Percentiles rank a stretch among this genome's conserved stretches.
phyloP scores from a whole-genome alignment of 257 asterid genomes.

The Rehmannia glutinosa region DNA sequence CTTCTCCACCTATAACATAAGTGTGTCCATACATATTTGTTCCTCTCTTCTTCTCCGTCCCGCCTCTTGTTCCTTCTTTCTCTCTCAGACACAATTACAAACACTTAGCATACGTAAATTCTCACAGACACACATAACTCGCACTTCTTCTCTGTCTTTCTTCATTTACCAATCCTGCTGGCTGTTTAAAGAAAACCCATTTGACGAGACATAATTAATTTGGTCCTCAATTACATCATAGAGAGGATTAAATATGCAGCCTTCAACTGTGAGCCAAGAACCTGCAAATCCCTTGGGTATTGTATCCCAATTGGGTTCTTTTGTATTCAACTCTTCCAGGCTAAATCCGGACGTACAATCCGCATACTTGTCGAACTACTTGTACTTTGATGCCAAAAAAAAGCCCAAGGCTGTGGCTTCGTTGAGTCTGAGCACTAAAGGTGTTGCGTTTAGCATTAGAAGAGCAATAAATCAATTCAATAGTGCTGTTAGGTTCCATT shows the following conservation, averaged over 20 bases:
- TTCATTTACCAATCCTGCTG: constrained; percentile 9
- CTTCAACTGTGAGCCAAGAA: constrained; percentile 70
- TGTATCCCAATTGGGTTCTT: constrained; percentile 55
- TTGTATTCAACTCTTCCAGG: constrained; percentile 39
- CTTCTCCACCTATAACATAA: constrained; percentile 6
- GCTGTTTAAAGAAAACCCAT: constrained; percentile 22
- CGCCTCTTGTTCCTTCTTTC: neutral
- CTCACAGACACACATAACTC: neutral
- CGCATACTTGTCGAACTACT: constrained; percentile 34
- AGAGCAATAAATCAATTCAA: constrained; percentile 57
- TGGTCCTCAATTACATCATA: neutral
- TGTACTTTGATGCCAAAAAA: constrained; percentile 47
- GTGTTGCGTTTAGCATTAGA: constrained; percentile 54
- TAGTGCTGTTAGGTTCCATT: constrained; percentile 66
- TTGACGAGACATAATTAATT: constrained; percentile 13
- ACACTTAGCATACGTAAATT: constrained; percentile 16
- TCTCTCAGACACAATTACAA: constrained; percentile 22
- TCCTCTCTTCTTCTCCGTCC: constrained; percentile 1
- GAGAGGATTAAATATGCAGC: constrained; percentile 49
- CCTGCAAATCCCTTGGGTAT: constrained; percentile 41
- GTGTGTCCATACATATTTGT: neutral
- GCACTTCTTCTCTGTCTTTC: neutral
- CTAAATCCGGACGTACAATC: constrained; percentile 29
- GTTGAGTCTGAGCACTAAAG: constrained; percentile 55
- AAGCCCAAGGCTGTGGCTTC: constrained; percentile 54